Evolutionary conservation across 768 basidiomycete genomes (phyloP), one percentile per base, ranked within the genome.

Genomic region (Kwoniella heveanensis): DNA sequence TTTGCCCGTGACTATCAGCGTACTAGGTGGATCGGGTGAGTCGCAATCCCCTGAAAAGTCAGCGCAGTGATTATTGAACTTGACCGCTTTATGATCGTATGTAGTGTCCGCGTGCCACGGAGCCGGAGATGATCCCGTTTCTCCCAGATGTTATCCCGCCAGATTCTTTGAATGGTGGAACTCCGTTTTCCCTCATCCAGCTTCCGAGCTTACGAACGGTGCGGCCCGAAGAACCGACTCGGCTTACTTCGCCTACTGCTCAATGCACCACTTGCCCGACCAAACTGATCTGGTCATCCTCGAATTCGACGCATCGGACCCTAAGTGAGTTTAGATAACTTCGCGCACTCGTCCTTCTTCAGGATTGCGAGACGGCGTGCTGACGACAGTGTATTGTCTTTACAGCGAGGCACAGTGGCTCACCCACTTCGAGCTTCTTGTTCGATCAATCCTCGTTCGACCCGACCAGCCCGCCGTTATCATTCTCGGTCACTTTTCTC

Each of bases 161-260:
- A 85, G 86, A 49, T 91, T 98, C 82, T 98, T 98, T 83, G 84
- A 88, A 51, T 99, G 96, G 95, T 96, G 95, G 91, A 92, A 94
- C 81, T 85, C 84, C 57, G 86, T 98, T n/a, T 99, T 99, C 81
- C 96, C 96, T 0, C 92, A 99, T 80, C 95, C 95, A 0, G 91
- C 90, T 0, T 92, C 92, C 1, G 94, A 98, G 79, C 85, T 99
- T 69, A 99, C 96, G 29, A 99, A 99, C 79, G 96, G 96, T 29
- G 96, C 95, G 2, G 90, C 94, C 85, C 85, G 94, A n/a, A 86
- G 87, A 48, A 92, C 93, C 27, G 89, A 90, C 80, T 92, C 94
- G 1, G 88, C 87, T 12, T 99, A 99, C 82, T 99, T 94, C 83
- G 89, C 89, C 10, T 98, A 88, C 82, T 99, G 96, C 84, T 90